Base-by-base conservation (phyloP, 225 moss, liverwort and hornwort species). In the Pseudisothecium myosuroides region DNA sequence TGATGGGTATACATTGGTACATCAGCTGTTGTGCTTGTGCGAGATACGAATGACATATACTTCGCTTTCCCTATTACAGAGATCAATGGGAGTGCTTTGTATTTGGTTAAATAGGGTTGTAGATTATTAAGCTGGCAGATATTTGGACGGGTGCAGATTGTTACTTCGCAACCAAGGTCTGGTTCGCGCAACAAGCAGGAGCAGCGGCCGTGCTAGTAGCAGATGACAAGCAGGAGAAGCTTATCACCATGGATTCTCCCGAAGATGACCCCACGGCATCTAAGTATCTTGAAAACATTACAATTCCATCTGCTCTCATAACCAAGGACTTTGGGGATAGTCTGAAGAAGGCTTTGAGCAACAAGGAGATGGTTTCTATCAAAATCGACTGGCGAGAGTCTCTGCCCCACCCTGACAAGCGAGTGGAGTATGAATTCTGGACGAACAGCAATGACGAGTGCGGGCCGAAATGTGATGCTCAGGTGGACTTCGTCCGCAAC, bases 371-470 rank as follows among this genome's bases (percentile, higher is more conserved):
- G 90, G 95, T 97, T 49, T 90, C 89, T 18, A 91, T 97, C 78
- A 95, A 95, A 62, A 87, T 97, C 56, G 97, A 97, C 80, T 97
- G 97, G 97, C 93, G 92, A 58, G 97, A 97, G 92, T 95, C 97
- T 66, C 91, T 97, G 61, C 96, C 97, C 50, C 97, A 97, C 87
- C 96, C 96, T 15, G 96, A 97, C 80, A 93, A 96, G 82, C 97
- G 97, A 61, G 96, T 97, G 54, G 97, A 97, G 89, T 97, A 95
- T 21, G 97, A 97, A 81, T 95, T 97, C 84, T 97, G 97, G 97
- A 97, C 97, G 60, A 97, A 97, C 90, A 97, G 97, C 81, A 97
- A 97, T 45, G 97, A 97, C 77, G 95, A 97, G 89, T 97, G 97
- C 61, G 97, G 97, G 14, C 91, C 95, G 13, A 97, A 97, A 88